Base-by-base conservation (phyloP, 257 asterid species). In the Plantago elongata region DNA sequence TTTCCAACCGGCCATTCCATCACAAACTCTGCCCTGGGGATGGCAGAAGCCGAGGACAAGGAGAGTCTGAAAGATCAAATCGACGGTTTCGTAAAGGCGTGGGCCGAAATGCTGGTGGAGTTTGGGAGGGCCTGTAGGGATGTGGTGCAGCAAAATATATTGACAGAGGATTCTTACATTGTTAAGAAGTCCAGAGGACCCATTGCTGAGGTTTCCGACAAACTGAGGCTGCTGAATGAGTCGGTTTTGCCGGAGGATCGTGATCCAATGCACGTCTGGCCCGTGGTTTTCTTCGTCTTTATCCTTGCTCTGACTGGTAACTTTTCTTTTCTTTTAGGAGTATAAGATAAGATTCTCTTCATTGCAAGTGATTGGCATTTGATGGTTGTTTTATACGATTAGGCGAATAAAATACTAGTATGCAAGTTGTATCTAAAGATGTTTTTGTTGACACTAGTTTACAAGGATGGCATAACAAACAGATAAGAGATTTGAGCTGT, bases 61-160 rank as follows among this genome's bases (percentile, higher is more conserved):
- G 97, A 89, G 85, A 84, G 85, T 40, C 72, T 88, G 66, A 79
- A 78, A 84, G 95, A 90, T 61, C 98, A 90, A 74, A 75, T 90
- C 50, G 75, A 81, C 64, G 98, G 95, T 43, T 90, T 90, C 69
- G 96, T 78, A 6, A 61, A 62, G 73, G 98, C 98, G 57, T 88
- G 98, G 98, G 94, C 83, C 1, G 96, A 90, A 63, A 64, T 90
- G 87, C 74, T 69, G 67, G 40, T 83, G 62, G 98, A 84, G 47
- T 73, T 90, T 18, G 86, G 89, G 67, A 76, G 77, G 63, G 98
- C 95, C 51, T 85, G 81, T 50, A 84, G 81, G 60, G 98, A 85
- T 42, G 96, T 88, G 0, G 81, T 81, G 81, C 86, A 76, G 76
- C 98, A 88, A 82, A 85, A 83, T 13, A 37, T 90, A 7, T 51